These are phyloP conservation scores for Leptosphaerulina australis DNA, from an alignment of 2,329 filamentous ascomycete genomes.

Conservation along the genomic window DNA sequence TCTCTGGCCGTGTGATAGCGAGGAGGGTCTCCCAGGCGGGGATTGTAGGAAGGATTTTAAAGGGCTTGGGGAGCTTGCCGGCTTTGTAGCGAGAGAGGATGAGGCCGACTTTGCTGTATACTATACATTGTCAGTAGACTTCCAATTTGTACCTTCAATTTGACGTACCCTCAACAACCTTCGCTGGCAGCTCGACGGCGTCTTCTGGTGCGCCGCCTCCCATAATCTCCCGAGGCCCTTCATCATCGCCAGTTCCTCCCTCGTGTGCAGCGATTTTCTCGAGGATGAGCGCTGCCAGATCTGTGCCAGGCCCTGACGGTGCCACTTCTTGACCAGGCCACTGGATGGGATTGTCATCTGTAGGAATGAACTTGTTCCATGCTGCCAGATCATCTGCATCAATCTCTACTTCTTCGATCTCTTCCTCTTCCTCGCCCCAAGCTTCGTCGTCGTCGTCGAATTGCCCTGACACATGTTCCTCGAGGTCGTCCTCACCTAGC, in stretches of 20 bases:
- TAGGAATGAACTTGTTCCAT: conserved; percentile 87
- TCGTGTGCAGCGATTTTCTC: conserved; percentile 94
- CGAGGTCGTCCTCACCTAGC: conserved; percentile 60
- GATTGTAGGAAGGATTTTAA: conserved; percentile 93
- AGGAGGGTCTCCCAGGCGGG: conserved; percentile 92
- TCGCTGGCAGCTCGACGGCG: conserved; percentile 83
- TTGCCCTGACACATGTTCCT: conserved; percentile 57
- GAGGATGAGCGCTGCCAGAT: conserved; percentile 90
- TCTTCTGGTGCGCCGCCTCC: conserved; percentile 71
- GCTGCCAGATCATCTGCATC: conserved; percentile 87
- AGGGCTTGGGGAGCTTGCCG: conserved; percentile 94
- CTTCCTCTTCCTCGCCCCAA: conserved; percentile 80
- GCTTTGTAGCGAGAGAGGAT: conserved; percentile 93
- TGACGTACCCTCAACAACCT: conserved; percentile 73
- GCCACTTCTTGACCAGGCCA: conserved; percentile 62
- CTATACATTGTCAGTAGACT: conserved; percentile 46
- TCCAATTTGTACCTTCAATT: not conserved
- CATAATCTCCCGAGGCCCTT: conserved; percentile 51
- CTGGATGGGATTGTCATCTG: conserved; percentile 75
- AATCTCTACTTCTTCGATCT: conserved; percentile 74
- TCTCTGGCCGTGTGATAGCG: conserved; percentile 79
- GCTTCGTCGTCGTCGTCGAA: conserved; percentile 61
- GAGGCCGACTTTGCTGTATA: conserved; percentile 89
- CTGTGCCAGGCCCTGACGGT: conserved; percentile 61
- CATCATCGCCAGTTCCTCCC: conserved; percentile 62